Evolutionary conservation across 2,329 filamentous ascomycete genomes (phyloP).

Genomic region (Aspergillus fumigatus): DNA sequence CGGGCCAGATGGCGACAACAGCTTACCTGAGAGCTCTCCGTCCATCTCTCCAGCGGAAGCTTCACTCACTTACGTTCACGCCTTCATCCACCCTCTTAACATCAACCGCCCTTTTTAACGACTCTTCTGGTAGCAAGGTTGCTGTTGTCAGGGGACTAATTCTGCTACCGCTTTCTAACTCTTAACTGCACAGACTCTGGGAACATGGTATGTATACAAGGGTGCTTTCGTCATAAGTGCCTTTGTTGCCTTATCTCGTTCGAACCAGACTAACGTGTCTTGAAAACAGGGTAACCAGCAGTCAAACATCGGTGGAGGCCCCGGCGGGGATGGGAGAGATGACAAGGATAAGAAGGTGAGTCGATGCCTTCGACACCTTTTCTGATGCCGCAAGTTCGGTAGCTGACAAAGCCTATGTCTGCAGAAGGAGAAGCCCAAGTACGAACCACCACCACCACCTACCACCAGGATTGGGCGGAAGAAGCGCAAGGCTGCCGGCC

Average conservation of each 20-base stretch:
- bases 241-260: slow-evolving; percentile 1
- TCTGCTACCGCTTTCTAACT: background rate
- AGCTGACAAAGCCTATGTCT: slow-evolving; percentile 17
- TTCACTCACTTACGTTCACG: slow-evolving; percentile 11
- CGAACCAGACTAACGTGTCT: slow-evolving; percentile 19
- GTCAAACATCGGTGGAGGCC: slow-evolving; percentile 76
- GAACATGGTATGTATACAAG: slow-evolving; percentile 31
- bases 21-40: slow-evolving; percentile 14
- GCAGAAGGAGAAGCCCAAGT: slow-evolving; percentile 99
- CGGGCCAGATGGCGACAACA: slow-evolving; percentile 15
- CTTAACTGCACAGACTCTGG: slow-evolving; percentile 2
- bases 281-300: slow-evolving; percentile 51
- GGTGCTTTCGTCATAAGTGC: slow-evolving; percentile 5
- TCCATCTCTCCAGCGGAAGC: background rate
- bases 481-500: slow-evolving; percentile 94
- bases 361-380: background rate
- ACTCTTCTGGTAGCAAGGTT: slow-evolving; percentile 3
- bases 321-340: slow-evolving; percentile 69
- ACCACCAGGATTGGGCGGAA: slow-evolving; percentile 95
- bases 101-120: slow-evolving; percentile 12
- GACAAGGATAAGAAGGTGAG: slow-evolving; percentile 90
- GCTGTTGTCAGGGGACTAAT: background rate
- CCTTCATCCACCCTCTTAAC: slow-evolving; percentile 15
- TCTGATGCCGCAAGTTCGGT: slow-evolving; percentile 1
- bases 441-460: slow-evolving; percentile 94